Evolutionary conservation across 306 rosid species (phyloP).

Genomic region (Erythrophleum fordii): DNA sequence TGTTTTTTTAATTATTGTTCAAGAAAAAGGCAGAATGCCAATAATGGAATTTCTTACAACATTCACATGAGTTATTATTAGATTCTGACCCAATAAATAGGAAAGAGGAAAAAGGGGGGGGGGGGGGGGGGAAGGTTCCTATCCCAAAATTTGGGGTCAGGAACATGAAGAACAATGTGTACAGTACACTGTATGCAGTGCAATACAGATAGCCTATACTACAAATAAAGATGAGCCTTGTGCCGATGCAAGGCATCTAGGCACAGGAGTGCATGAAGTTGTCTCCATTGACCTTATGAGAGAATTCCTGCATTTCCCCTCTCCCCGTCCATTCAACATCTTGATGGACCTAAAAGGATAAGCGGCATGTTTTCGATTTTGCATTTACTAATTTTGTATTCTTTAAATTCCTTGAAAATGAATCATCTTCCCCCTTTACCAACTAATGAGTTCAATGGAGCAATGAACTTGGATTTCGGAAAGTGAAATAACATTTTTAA

Average conservation of each 20-base stretch:
- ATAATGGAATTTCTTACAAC: neutral
- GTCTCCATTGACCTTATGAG: neutral
- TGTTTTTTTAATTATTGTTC: neutral
- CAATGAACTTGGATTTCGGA: neutral
- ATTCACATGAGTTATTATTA: neutral
- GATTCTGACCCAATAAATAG: neutral
- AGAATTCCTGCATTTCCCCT: neutral
- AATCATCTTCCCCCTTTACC: neutral
- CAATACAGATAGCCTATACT: neutral
- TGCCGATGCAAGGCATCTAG: neutral
- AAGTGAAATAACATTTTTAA: neutral
- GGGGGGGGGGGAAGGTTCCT: neutral
- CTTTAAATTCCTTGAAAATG: neutral
- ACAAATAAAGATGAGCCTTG: conserved; percentile 17
- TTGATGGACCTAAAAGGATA: neutral
- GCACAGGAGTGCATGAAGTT: neutral
- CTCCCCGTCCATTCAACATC: neutral
- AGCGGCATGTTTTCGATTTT: conserved; percentile 1
- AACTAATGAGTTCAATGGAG: neutral
- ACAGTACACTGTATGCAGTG: neutral
- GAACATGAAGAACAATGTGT: conserved; percentile 13
- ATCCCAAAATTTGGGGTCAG: conserved; percentile 11
- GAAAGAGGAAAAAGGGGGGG: neutral
- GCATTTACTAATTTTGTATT: conserved; percentile 5
- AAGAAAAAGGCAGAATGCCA: neutral